A percentile compares a stretch with the other conserved stretches of the same genome.
phyloP scores from a whole-genome alignment of 1,284 basidiomycete genomes.

The Mycena citricolor region DNA sequence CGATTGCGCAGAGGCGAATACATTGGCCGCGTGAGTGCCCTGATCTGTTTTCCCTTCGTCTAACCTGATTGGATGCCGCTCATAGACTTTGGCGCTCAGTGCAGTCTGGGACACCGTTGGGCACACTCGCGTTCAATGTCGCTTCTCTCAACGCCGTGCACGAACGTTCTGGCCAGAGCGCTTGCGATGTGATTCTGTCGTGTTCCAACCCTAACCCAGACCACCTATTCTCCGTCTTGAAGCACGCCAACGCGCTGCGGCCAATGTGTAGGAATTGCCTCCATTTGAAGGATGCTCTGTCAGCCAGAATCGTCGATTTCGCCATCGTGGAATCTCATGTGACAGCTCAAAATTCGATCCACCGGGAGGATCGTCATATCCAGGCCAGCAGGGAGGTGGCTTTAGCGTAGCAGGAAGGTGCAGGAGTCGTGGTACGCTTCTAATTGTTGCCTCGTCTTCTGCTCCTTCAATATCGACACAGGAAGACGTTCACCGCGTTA shows the following conservation, averaged over 20 bases:
- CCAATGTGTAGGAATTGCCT: slow-evolving; percentile 21
- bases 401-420: too few relatives aligned
- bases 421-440: too few relatives aligned
- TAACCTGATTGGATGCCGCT: background rate
- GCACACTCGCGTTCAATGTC: slow-evolving; percentile 17
- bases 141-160: slow-evolving; percentile 11
- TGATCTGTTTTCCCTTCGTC: background rate
- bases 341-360: too few relatives aligned
- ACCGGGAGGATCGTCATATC: too few relatives aligned
- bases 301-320: slow-evolving; percentile 16
- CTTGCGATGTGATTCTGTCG: slow-evolving; percentile 10
- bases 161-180: slow-evolving; percentile 5
- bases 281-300: slow-evolving; percentile 4
- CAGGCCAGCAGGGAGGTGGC: too few relatives aligned
- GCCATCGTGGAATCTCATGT: too few relatives aligned
- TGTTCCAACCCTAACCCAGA: background rate
- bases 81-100: slow-evolving; percentile 12
- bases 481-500: too few relatives aligned
- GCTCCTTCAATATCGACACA: too few relatives aligned
- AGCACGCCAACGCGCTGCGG: slow-evolving; percentile 10
- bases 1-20: slow-evolving; percentile 17
- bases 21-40: slow-evolving; percentile 13
- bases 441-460: too few relatives aligned
- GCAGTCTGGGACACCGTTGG: slow-evolving; percentile 3
- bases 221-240: slow-evolving; percentile 2